Base-by-base conservation (phyloP, 352 stramenopile genomes). In the Thalassiosira pacifica region DNA sequence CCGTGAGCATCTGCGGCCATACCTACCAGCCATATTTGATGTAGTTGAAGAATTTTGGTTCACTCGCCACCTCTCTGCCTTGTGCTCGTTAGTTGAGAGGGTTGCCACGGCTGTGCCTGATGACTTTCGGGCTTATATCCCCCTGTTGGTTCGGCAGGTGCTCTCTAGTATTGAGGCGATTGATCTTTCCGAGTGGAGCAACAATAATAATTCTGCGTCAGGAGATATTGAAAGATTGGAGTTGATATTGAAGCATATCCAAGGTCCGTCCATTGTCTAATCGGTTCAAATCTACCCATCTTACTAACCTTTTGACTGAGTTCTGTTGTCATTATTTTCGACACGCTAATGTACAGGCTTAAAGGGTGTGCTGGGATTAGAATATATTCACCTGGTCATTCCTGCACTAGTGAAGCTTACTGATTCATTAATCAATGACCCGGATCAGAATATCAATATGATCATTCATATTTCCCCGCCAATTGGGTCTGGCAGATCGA, bases 31-130 rank as follows among this genome's bases (percentile, higher is more conserved):
- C 4, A 99, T 99, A 66, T 98, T 99, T 88, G 94, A 97, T 48
- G 94, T 99, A 2, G 94, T 98, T 13, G 92, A 98, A 60, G 94
- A 97, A 16, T 99, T 98, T 79, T 99, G 98, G 98, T 89, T 82
- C 26, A 92, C 92, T n/a, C 93, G 95, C 0, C 98, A 99, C 88
- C 90, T 99, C 29, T 92, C 96, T 22, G 96, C 98, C 70, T 97
- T 99, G 72, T 97, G 99, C 26, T 96, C 93, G 0, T 93, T 99
- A 9, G 94, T 99, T 9, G 96, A 99, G 64, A 90, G 95, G 52
- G 90, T 95, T 81, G 91, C 91, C 32, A 75, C 77, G 19, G 91
- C 90, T 59, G 88, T 97, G 45, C 93, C 91, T 26, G 91, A 94
- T 78, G 98, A 99, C 75, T 93, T 97, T 59, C 67, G 79, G 60